Evolutionary conservation across 2,329 filamentous ascomycete species (phyloP).

Genomic region (Fusarium sp.): DNA sequence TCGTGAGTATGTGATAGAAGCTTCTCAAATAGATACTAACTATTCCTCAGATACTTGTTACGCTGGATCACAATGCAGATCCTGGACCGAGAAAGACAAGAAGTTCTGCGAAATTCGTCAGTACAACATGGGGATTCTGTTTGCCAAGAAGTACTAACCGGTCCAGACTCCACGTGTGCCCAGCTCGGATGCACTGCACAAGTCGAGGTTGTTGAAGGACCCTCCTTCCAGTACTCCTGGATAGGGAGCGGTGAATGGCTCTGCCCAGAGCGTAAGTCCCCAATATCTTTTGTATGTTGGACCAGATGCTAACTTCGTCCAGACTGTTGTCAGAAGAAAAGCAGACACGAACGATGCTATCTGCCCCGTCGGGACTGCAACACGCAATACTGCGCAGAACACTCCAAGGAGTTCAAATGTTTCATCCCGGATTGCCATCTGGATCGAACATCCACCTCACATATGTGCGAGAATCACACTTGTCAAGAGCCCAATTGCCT

Average conservation of each 20-base stretch:
- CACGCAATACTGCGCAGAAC: slow-evolving; percentile 13
- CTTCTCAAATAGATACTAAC: neutral
- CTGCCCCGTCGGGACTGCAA: neutral
- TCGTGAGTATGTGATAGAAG: neutral
- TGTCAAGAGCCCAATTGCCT: slow-evolving; percentile 10
- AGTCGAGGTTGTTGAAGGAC: neutral
- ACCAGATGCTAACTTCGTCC: neutral
- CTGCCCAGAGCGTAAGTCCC: slow-evolving; percentile 19
- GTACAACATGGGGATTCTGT: fast-evolving
- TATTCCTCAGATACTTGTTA: neutral
- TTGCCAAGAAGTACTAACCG: neutral
- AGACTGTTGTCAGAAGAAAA: slow-evolving; percentile 20
- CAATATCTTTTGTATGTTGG: fast-evolving
- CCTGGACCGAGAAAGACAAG: fast-evolving
- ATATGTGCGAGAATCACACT: slow-evolving; percentile 19
- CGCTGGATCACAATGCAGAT: neutral
- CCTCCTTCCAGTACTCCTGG: neutral
- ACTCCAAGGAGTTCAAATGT: slow-evolving; percentile 15
- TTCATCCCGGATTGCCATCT: neutral
- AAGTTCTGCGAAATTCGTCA: slow-evolving; percentile 8
- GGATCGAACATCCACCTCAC: slow-evolving; percentile 1
- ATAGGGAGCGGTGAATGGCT: neutral
- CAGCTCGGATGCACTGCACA: neutral
- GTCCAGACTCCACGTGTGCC: slow-evolving; percentile 7
- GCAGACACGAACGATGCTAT: slow-evolving; percentile 12